Evolutionary conservation across 139 green algal species (phyloP), one percentile per base, ranked within the genome.

Genomic region (Monoraphidium neglectum): DNA sequence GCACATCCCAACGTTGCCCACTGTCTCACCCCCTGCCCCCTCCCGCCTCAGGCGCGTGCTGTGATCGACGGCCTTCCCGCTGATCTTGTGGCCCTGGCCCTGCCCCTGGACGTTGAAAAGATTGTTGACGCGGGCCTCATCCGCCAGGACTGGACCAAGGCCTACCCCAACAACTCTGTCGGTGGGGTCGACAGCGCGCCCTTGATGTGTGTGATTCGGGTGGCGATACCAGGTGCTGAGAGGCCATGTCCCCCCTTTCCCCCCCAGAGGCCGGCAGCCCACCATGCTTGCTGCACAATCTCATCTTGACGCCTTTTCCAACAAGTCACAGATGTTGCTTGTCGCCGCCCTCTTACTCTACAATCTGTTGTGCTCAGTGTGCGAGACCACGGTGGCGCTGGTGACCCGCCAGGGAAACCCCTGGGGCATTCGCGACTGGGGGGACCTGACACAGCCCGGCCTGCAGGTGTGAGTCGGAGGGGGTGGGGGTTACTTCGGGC

Each of bases 91-190:
- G 88, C 92, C 0, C 83, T 97, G 53, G 92, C 93, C 1, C 82
- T 97, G 69, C 90, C 93, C 4, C 83, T 97, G 32, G 93, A 97
- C 70, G 72, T 95, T 1, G 77, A 92, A 62, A 93, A 93, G 74
- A 96, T 97, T 72, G 74, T 63, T 40, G 35, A 77, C 30, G 82
- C 87, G 8, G 92, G 90, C 4, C 84, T 94, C 24, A 87, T 94
- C 6, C 33, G 66, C 13, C 32, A 53, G 4, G 83, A 84, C 76
- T 95, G 91, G 90, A 51, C 57, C 28, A 49, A 80, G 46, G 56
- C 62, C 2, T 81, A 81, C 72, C 86, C 86, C 0, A 66, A 82
- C 23, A 37, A 54, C 32, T 73, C 77, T 26, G 66, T 81, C 12
- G 72, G 72, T 78, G 56, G 28, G 61, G 47, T 15, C 12, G 47